Conservation (phyloP, 2,329 filamentous ascomycete genomes). For the Phaeophleospora eucalypticola region DNA sequence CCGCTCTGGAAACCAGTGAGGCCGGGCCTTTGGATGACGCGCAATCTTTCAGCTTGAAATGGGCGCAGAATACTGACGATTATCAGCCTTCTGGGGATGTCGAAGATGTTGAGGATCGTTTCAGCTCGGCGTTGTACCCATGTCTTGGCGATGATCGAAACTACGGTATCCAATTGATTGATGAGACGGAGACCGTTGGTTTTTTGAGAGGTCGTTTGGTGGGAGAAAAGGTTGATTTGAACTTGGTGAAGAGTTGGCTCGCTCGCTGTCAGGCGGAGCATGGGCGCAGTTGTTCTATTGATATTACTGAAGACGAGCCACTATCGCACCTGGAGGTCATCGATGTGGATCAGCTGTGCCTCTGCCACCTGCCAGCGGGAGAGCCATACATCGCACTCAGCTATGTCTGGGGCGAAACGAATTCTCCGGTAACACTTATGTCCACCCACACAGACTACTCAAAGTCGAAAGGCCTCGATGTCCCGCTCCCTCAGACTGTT, state of each 20-base stretch:
- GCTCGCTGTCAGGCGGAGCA: background rate
- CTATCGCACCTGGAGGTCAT: background rate
- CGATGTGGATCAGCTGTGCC: background rate
- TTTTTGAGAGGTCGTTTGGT: background rate
- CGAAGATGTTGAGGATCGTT: background rate
- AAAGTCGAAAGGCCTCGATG: background rate
- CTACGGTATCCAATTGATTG: slow-evolving; percentile 1
- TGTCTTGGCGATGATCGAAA: background rate
- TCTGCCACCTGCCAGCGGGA: background rate
- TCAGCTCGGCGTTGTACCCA: background rate
- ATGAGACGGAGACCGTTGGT: background rate
- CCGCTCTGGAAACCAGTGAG: background rate
- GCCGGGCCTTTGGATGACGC: background rate
- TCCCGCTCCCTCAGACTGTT: background rate
- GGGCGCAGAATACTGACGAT: background rate
- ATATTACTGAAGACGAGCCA: no score
- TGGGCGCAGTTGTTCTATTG: background rate
- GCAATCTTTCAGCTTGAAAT: background rate
- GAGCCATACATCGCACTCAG: slow-evolving; percentile 5
- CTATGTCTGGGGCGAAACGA: slow-evolving; percentile 5
- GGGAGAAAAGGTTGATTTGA: background rate
- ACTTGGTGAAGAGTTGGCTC: background rate
- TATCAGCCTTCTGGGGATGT: background rate
- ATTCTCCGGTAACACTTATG: background rate
- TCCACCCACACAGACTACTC: background rate